These are phyloP conservation scores for Xylariomycetidae sp. DNA, from an alignment of 2,329 filamentous ascomycete species.

Conservation along the genomic window DNA sequence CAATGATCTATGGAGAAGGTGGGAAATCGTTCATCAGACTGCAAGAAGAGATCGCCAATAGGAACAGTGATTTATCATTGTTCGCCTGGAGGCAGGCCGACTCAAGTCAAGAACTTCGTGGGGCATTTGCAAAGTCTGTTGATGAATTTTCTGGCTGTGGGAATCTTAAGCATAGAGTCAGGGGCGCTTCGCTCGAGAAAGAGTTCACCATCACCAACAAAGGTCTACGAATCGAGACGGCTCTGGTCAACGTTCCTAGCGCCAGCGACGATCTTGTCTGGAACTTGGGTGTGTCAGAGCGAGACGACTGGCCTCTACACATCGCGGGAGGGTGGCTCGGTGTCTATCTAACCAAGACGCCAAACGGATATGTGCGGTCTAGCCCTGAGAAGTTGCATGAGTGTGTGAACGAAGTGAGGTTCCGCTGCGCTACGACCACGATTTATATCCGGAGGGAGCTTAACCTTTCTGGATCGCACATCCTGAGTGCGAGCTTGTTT, in stretches of 20 bases:
- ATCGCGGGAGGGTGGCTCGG: slow-evolving; percentile 2
- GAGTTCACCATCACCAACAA: slow-evolving; percentile 5
- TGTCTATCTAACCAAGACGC: slow-evolving; percentile 1
- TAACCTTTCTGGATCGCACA: too few species aligned
- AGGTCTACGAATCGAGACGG: slow-evolving; percentile 3
- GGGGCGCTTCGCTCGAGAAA: slow-evolving; percentile 1
- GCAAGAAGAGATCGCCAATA: slow-evolving; percentile 4
- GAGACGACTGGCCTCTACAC: slow-evolving; percentile 5
- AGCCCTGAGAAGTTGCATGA: too few species aligned
- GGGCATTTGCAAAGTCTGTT: background rate
- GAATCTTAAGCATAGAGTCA: background rate
- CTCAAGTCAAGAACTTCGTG: background rate
- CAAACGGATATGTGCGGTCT: too few species aligned
- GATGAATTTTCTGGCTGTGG: background rate
- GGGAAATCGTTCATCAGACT: slow-evolving; percentile 2
- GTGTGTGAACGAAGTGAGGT: too few species aligned
- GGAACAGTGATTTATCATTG: slow-evolving; percentile 1
- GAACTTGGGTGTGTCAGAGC: slow-evolving; percentile 4
- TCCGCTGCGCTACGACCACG: too few species aligned
- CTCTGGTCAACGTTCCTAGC: background rate
- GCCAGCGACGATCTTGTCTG: slow-evolving; percentile 2
- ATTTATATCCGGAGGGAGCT: too few species aligned
- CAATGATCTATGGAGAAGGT: slow-evolving; percentile 5
- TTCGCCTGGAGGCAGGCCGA: slow-evolving; percentile 2
- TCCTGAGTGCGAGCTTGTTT: too few species aligned